Evolutionary conservation across 2,329 filamentous ascomycete genomes (phyloP).

Genomic region (Coleophoma eucalyptorum): DNA sequence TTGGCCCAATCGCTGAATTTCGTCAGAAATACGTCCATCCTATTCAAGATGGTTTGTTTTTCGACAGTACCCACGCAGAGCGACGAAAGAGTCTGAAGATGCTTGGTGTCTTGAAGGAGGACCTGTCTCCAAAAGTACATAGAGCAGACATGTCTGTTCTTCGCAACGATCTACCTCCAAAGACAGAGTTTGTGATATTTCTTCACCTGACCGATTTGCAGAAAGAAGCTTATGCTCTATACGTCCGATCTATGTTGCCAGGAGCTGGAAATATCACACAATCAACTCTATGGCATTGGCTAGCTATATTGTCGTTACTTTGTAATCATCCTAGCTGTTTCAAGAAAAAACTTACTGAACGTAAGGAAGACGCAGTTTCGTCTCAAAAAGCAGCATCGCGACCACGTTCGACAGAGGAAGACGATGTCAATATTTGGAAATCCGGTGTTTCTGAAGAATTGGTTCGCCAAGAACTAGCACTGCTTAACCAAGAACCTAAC

Average conservation of each 20-base stretch:
- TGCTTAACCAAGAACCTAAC: conserved; percentile 27
- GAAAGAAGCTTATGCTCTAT: conserved; percentile 53
- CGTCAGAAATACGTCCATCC: conserved; percentile 64
- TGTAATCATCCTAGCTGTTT: conserved; percentile 51
- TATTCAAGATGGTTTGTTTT: conserved; percentile 68
- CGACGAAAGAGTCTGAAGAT: conserved; percentile 59
- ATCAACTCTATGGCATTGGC: conserved; percentile 48
- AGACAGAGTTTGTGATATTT: conserved; percentile 78
- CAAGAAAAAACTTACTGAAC: conserved; percentile 40
- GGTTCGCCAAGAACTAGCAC: conserved; percentile 30
- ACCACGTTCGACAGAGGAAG: conserved; percentile 12
- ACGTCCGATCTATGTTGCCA: conserved; percentile 35
- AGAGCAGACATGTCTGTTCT: conserved; percentile 68
- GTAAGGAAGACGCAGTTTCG: conserved; percentile 22
- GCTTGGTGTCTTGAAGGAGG: conserved; percentile 66
- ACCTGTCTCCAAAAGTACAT: conserved; percentile 74
- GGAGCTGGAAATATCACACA: conserved; percentile 27
- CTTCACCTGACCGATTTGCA: conserved; percentile 68
- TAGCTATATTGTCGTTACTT: conserved; percentile 47
- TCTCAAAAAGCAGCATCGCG: conserved; percentile 8
- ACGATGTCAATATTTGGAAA: conserved; percentile 13
- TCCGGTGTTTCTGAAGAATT: conserved; percentile 19
- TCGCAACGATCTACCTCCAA: conserved; percentile 63
- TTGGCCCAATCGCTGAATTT: conserved; percentile 69
- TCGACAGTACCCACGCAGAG: conserved; percentile 54